Evolutionary conservation across 345 rosid species (phyloP), one percentile per base, ranked within the genome.

Genomic region (Turnera subulata): DNA sequence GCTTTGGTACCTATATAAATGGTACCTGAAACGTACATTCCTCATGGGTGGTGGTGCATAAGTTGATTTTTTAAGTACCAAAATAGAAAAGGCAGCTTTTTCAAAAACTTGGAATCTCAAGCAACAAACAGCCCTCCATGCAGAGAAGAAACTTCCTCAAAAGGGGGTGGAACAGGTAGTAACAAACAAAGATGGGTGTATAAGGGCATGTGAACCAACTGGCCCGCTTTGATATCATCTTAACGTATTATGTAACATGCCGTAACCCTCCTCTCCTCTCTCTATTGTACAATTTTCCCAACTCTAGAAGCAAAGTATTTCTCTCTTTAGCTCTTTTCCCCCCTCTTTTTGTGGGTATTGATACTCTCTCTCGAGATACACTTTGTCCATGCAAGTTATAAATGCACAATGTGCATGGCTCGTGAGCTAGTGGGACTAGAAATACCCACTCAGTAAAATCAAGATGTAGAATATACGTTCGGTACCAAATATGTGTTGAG

Each of bases 91-190:
- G 20, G 35, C 23, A 50, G 23, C n/a, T n/a, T n/a, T n/a, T n/a
- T n/a, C n/a, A n/a, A n/a, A n/a, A n/a, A n/a, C n/a, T n/a, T n/a
- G n/a, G n/a, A n/a, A n/a, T n/a, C n/a, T n/a, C n/a, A n/a, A n/a
- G n/a, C n/a, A n/a, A n/a, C n/a, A n/a, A n/a, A n/a, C n/a, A 10
- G 23, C 26, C 16, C 22, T 21, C 11, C 46, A 29, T 62, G 40
- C 50, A 53, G 46, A 48, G 68, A n/a, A n/a, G n/a, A 72, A 66
- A 53, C 72, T 66, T 72, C 72, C 53, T 47, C 55, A 12, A 48
- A 61, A 52, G 38, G 21, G 32, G 2, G 35, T 1, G 11, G 0
- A 0, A 2, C 6, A 40, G 14, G 32, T 5, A n/a, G 6, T 45
- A 43, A 49, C 45, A 55, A 8, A 6, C 12, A 59, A 42, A 26